These are phyloP conservation scores for Pelargonium fulgidum DNA, from an alignment of 441 rosid genomes.

Conservation along the genomic window DNA sequence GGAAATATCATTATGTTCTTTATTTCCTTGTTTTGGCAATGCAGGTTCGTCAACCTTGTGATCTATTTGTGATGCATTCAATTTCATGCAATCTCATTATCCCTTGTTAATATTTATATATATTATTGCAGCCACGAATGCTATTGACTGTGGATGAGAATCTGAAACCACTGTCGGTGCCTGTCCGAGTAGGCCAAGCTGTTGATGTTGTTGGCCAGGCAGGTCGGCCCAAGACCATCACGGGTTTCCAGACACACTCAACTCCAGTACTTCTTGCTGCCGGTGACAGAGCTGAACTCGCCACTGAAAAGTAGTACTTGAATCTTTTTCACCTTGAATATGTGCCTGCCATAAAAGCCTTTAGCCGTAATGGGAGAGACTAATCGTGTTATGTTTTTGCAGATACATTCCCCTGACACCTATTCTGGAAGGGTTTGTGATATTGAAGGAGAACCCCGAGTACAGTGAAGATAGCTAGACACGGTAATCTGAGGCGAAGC, in stretches of 20 bases:
- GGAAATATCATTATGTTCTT: constrained; percentile 78
- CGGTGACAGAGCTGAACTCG: constrained; percentile 90
- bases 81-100: not conserved
- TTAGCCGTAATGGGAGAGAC: constrained; percentile 6
- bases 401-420: constrained; percentile 87
- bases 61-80: not conserved
- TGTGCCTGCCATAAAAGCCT: not conserved
- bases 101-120: not conserved
- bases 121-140: constrained; percentile 74
- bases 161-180: constrained; percentile 71
- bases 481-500: not conserved
- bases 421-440: constrained; percentile 83
- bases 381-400: constrained; percentile 16
- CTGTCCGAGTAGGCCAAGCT: constrained; percentile 88
- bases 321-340: not conserved
- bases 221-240: constrained; percentile 87
- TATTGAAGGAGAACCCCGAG: constrained; percentile 73
- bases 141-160: constrained; percentile 73
- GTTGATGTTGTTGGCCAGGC: constrained; percentile 96
- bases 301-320: constrained; percentile 91
- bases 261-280: constrained; percentile 91
- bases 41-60: constrained; percentile 50
- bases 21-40: constrained; percentile 87
- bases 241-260: constrained; percentile 90
- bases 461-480: constrained; percentile 44